phyloP scores from a whole-genome alignment of 352 stramenopile species.

The Phytophthora pistaciae region DNA sequence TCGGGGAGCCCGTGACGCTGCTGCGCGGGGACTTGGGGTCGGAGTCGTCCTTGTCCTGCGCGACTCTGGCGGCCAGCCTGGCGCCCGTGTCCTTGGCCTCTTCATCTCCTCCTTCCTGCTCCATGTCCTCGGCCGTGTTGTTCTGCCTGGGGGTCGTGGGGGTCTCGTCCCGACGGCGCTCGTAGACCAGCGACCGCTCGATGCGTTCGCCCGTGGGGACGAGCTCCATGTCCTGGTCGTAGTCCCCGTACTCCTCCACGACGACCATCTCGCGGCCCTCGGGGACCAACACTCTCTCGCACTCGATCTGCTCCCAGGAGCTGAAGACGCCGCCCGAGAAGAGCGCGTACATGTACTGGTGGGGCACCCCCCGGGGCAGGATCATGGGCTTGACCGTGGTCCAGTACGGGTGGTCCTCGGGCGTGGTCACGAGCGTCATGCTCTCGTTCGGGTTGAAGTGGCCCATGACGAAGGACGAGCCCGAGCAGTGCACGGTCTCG shows the following conservation, averaged over 20 bases:
- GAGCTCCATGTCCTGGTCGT: constrained; percentile 70
- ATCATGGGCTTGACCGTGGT: constrained; percentile 95
- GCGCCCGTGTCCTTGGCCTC: constrained; percentile 18
- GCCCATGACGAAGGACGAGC: constrained; percentile 87
- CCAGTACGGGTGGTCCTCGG: constrained; percentile 97
- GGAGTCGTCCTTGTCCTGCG: constrained; percentile 21
- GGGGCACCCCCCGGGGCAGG: constrained; percentile 80
- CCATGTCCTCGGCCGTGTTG: constrained; percentile 24
- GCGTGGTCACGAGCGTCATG: constrained; percentile 96
- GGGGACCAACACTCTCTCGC: constrained; percentile 75
- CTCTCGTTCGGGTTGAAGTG: constrained; percentile 90
- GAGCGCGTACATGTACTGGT: constrained; percentile 93
- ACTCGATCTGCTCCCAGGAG: constrained; percentile 83
- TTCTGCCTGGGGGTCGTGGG: constrained; percentile 10
- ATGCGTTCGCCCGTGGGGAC: constrained; percentile 61
- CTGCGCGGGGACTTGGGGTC: constrained; percentile 37
- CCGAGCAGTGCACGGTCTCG: constrained; percentile 82
- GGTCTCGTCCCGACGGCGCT: constrained; percentile 46
- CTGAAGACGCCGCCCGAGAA: constrained; percentile 89
- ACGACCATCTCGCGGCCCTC: constrained; percentile 87
- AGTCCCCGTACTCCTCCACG: constrained; percentile 78
- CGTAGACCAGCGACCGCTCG: constrained; percentile 74
- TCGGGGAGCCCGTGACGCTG: constrained; percentile 47
- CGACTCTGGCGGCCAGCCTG: constrained; percentile 11
- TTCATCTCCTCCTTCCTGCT: constrained; percentile 2